phyloP scores from a whole-genome alignment of 164 flowering plant genomes.

The Annona squamosa region DNA sequence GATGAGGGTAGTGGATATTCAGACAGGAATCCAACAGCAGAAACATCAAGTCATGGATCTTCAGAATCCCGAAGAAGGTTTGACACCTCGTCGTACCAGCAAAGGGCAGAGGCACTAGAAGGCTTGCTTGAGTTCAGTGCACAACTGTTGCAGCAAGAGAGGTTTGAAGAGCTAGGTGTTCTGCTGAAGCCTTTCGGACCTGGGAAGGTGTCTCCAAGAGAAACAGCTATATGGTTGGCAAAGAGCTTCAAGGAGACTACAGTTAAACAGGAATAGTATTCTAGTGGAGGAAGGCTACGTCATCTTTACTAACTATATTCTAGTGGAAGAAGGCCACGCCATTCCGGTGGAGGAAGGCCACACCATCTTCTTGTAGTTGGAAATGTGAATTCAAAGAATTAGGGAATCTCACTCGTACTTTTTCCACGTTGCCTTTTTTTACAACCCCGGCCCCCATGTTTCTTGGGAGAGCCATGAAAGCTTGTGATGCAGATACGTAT shows the following conservation, averaged over 20 bases:
- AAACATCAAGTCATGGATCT: slow-evolving; percentile 47
- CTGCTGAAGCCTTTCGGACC: slow-evolving; percentile 92
- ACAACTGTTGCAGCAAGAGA: slow-evolving; percentile 65
- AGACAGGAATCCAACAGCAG: slow-evolving; percentile 49
- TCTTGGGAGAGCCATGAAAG: too few relatives aligned
- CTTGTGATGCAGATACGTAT: too few relatives aligned
- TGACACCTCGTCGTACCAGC: slow-evolving; percentile 82
- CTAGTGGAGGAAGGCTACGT: background rate
- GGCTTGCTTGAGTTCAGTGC: slow-evolving; percentile 97
- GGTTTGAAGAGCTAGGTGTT: slow-evolving; percentile 85
- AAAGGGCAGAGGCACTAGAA: slow-evolving; percentile 93
- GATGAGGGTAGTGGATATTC: slow-evolving; percentile 52
- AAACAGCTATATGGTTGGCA: slow-evolving; percentile 95
- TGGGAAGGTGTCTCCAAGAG: slow-evolving; percentile 91
- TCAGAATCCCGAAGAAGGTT: slow-evolving; percentile 52
- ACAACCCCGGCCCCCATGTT: too few relatives aligned
- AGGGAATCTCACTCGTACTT: too few relatives aligned
- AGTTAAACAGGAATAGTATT: slow-evolving; percentile 3
- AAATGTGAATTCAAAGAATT: too few relatives aligned
- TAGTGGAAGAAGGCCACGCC: too few relatives aligned
- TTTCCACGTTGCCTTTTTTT: too few relatives aligned
- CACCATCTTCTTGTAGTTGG: too few relatives aligned
- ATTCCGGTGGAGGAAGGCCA: too few relatives aligned
- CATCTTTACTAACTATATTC: too few relatives aligned
- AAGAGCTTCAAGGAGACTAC: slow-evolving; percentile 77